Base-by-base conservation (phyloP, 352 stramenopile genomes). In the Globisporangium splendens region DNA sequence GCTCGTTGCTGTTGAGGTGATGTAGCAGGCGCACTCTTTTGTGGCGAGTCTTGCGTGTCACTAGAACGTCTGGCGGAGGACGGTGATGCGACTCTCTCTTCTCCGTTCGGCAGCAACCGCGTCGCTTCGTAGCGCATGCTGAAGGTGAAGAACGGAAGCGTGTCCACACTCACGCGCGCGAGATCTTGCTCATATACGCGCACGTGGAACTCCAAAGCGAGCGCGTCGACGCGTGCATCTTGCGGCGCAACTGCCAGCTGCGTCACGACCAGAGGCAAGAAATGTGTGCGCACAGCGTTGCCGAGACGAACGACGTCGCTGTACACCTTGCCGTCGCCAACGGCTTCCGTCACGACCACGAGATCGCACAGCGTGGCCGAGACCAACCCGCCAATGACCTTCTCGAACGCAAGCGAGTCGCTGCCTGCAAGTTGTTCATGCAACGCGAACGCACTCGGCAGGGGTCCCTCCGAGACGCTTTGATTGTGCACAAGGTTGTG, bases 331-430 rank as follows among this genome's bases (percentile, higher is more conserved):
- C 77, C 78, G n/a, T 52, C 64, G 2, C 80, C 83, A 7, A 70
- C 31, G 0, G 84, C 72, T 63, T 94, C 79, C 0, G 79, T 75
- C 15, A 88, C 65, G 3, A 84, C 15, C 22, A 86, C 65, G 6
- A 86, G 18, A 10, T 92, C 79, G 56, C 91, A 91, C 22, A 75
- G 53, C 14, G 77, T 91, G 6, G 79, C 72, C 0, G 82, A 66
- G 0, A 47, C 41, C n/a, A 91, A 59, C 1, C 51, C 59, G 3
- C 59, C 46, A 0, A 86, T 41, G 0, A 55, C 15, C 38, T 71
- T 72, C 28, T 72, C 53, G 21, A 76, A 64, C 5, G 24, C 49
- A 8, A 82, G 43, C 12, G 28, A 35, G 5, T 66, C n/a, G 18
- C 49, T 46, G 65, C 77, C 77, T 51, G 20, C 47, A 24, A 24